Conservation (phyloP, 768 basidiomycete genomes). For the Boletus rex-veris region DNA sequence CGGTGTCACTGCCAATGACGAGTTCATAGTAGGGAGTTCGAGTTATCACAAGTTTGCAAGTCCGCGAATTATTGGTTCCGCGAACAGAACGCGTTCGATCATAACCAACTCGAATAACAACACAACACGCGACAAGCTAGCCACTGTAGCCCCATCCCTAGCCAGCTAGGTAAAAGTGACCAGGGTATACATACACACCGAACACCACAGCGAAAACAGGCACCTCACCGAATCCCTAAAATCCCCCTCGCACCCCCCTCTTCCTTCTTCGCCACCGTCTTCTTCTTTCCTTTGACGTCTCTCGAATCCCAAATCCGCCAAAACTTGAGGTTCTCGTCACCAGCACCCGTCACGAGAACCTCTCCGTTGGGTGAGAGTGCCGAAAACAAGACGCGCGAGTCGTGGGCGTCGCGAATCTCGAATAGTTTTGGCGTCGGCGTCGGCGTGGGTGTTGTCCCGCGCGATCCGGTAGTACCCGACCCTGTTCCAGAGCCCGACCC, state of each 20-base stretch:
- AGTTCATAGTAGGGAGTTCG: too few relatives aligned
- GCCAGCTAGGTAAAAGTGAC: not conserved
- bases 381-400: conserved; percentile 84
- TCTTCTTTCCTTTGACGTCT: conserved; percentile 33
- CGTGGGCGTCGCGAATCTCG: conserved; percentile 88
- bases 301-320: conserved; percentile 82
- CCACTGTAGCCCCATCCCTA: not conserved
- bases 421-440: conserved; percentile 22
- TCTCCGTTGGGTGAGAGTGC: conserved; percentile 86
- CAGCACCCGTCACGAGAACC: conserved; percentile 86
- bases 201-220: not conserved
- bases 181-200: not conserved
- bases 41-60: too few relatives aligned
- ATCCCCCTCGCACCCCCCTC: conserved; percentile 34
- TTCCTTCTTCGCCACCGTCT: conserved; percentile 30
- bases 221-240: conserved; percentile 33
- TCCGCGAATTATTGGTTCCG: too few relatives aligned
- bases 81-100: too few relatives aligned
- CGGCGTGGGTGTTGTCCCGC: conserved; percentile 16
- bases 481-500: conserved; percentile 56
- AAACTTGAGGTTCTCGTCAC: conserved; percentile 96
- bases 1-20: too few relatives aligned
- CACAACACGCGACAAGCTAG: not conserved
- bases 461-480: conserved; percentile 24
- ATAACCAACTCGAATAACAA: not conserved